Percentiles rank a stretch among this genome's conserved stretches.
phyloP scores from a whole-genome alignment of 305 asterid species.

The Fraxinus velutina region DNA sequence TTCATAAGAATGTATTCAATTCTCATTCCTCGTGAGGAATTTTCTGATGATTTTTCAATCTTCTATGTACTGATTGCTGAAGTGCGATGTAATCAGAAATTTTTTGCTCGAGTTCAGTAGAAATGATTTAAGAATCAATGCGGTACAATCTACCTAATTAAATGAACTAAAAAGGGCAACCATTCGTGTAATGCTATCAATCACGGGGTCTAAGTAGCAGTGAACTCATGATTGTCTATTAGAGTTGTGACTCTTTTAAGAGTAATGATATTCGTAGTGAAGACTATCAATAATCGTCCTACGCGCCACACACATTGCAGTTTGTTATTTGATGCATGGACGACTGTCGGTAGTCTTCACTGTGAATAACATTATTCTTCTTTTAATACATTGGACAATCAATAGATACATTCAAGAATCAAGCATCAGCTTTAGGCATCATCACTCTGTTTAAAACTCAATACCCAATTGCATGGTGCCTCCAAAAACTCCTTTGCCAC shows the following conservation, averaged over 20 bases:
- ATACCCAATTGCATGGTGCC: background rate
- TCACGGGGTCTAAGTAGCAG: background rate
- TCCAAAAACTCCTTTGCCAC: background rate
- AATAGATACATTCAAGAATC: background rate
- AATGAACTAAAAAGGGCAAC: background rate
- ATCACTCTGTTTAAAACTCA: background rate
- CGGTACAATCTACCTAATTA: background rate
- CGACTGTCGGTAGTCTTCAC: too few species aligned
- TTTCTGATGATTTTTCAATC: background rate
- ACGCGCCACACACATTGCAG: too few species aligned
- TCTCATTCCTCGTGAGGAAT: constrained; percentile 34
- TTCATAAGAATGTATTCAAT: background rate
- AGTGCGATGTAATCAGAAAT: background rate
- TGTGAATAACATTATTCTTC: background rate
- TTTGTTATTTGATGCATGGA: too few species aligned
- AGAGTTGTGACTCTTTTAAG: background rate
- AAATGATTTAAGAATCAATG: background rate
- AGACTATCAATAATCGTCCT: too few species aligned
- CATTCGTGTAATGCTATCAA: background rate
- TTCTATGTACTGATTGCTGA: background rate
- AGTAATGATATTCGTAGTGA: too few species aligned
- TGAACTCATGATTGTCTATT: background rate
- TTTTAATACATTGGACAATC: background rate
- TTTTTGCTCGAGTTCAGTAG: background rate
- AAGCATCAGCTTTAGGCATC: background rate